Conservation (phyloP, 805 yeast species). For the Priceomyces carsonii region DNA sequence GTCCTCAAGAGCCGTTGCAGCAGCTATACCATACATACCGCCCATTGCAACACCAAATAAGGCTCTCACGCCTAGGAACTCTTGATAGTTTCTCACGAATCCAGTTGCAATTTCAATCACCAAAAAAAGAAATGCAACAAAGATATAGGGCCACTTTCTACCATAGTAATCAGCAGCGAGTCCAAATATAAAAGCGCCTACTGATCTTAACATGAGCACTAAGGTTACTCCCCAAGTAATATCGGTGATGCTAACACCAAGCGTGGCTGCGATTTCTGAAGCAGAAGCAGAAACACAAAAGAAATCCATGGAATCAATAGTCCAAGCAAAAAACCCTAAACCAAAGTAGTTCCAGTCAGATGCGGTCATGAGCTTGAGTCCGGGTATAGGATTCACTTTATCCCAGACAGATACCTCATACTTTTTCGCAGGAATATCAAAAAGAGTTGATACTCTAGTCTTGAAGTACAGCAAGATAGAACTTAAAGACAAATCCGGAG, state of each 20-base stretch:
- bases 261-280: constrained; percentile 44
- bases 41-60: constrained; percentile 61
- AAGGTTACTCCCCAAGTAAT: constrained; percentile 68
- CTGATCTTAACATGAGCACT: constrained; percentile 67
- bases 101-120: constrained; percentile 66
- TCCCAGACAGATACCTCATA: constrained; percentile 27
- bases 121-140: constrained; percentile 46
- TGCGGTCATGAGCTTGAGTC: constrained; percentile 32
- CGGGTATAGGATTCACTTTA: constrained; percentile 43
- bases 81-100: constrained; percentile 54
- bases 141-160: constrained; percentile 56
- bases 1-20: constrained; percentile 56
- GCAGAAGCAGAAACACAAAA: constrained; percentile 59
- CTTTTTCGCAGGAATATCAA: constrained; percentile 26
- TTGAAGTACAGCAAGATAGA: constrained; percentile 12
- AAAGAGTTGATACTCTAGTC: constrained; percentile 17
- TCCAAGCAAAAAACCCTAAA: constrained; percentile 59
- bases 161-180: constrained; percentile 60
- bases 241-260: constrained; percentile 47
- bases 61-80: constrained; percentile 62
- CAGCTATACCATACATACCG: constrained; percentile 54
- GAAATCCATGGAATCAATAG: constrained; percentile 67
- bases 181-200: constrained; percentile 64
- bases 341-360: constrained; percentile 58
- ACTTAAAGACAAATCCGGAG: constrained; percentile 16